Percentiles rank a stretch among this genome's conserved stretches.
phyloP scores from a whole-genome alignment of 768 basidiomycete species.

The Amyloporia xantha region DNA sequence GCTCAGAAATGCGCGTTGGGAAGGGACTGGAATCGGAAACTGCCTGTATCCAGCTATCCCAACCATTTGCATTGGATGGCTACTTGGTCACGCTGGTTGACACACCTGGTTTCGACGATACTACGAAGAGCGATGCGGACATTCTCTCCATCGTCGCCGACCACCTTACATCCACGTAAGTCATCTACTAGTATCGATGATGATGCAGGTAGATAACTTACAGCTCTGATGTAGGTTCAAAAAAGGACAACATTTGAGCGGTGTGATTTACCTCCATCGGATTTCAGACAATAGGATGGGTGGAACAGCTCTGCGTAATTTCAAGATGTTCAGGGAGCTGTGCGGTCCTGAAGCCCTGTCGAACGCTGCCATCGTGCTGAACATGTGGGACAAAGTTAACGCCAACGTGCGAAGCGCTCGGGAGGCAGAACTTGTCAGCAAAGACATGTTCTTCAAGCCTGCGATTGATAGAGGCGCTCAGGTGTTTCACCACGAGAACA shows the following conservation, averaged over 20 bases:
- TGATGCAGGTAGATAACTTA: conserved; percentile 12
- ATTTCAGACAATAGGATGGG: conserved; percentile 21
- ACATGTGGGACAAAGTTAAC: conserved; percentile 23
- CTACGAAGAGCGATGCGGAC: conserved; percentile 22
- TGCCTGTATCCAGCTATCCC: conserved; percentile 33
- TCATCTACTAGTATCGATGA: not conserved
- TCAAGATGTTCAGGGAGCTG: conserved; percentile 19
- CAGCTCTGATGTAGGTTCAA: conserved; percentile 12
- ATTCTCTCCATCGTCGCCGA: conserved; percentile 11
- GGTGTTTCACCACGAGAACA: conserved; percentile 4
- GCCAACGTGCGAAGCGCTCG: conserved; percentile 7
- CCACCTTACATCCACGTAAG: conserved; percentile 10
- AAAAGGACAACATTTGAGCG: conserved; percentile 11
- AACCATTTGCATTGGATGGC: conserved; percentile 38
- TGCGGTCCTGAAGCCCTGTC: conserved; percentile 20
- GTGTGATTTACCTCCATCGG: conserved; percentile 22
- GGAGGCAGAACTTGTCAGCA: conserved; percentile 7
- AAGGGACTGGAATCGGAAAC: conserved; percentile 46
- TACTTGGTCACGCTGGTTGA: conserved; percentile 41
- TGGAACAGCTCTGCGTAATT: conserved; percentile 18
- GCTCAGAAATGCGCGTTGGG: conserved; percentile 40
- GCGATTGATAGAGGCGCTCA: not conserved
- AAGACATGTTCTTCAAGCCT: conserved; percentile 1
- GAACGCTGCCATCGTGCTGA: conserved; percentile 24
- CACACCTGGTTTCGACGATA: conserved; percentile 57